Percentiles rank a stretch among this genome's conserved stretches.
phyloP scores from a whole-genome alignment of 1,139 yeast genomes.

The Wickerhamomyces sp. region DNA sequence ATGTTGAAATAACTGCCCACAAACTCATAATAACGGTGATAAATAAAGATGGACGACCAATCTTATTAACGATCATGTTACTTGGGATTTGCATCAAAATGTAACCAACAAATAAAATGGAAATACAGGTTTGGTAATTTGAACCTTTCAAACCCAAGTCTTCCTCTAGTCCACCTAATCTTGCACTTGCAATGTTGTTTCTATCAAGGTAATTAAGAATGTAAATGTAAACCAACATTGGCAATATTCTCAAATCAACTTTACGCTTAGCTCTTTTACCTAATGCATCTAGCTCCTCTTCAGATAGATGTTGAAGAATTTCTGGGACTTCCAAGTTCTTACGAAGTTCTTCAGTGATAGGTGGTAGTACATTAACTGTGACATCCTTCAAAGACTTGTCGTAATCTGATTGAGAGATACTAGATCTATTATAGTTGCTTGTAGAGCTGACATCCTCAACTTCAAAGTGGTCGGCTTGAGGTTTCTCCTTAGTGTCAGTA shows the following conservation, averaged over 20 bases:
- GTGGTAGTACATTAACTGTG: neutral
- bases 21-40: constrained; percentile 43
- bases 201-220: constrained; percentile 58
- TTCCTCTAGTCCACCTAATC: constrained; percentile 51
- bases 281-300: constrained; percentile 6
- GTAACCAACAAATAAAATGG: constrained; percentile 59
- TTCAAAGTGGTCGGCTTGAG: neutral
- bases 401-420: neutral
- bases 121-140: constrained; percentile 52
- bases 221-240: constrained; percentile 52
- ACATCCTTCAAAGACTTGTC: neutral
- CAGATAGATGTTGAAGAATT: constrained; percentile 4
- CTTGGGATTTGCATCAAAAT: constrained; percentile 58
- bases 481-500: neutral
- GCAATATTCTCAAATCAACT: constrained; percentile 50
- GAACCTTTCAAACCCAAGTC: constrained; percentile 46
- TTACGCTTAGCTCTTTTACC: constrained; percentile 25
- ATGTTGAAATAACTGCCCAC: constrained; percentile 47
- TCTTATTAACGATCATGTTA: constrained; percentile 40
- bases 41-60: constrained; percentile 45
- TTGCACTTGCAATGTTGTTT: constrained; percentile 57
- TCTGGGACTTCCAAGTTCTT: constrained; percentile 11
- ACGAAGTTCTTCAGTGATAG: constrained; percentile 7
- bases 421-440: neutral
- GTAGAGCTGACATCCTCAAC: neutral